Evolutionary conservation across 805 yeast species (phyloP), one percentile per base, ranked within the genome.

Genomic region (Ogataea pini): DNA sequence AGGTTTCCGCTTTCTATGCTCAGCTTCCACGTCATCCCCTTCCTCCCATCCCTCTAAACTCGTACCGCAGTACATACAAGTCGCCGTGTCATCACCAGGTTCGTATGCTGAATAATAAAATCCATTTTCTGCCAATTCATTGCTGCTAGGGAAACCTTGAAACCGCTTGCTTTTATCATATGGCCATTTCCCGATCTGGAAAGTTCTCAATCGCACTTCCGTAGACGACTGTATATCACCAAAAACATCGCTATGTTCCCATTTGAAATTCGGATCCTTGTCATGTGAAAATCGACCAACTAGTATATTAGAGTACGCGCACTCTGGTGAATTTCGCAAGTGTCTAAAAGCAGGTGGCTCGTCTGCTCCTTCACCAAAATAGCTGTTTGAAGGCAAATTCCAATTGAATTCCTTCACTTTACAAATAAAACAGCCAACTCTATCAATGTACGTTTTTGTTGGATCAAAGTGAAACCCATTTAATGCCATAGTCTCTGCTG

Each of bases 21-120:
- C 89, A 13, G 55, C 70, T 7, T 74, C 49, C 0, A 91, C 92
- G 49, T 77, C 80, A 64, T 88, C 94, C 2, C 69, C 73, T 1
- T 65, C 61, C 49, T 78, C 86, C 95, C 95, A 87, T 2, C 89
- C 90, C 45, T 85, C 86, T 13, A 79, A 66, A 0, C 84, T 76
- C 16, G 77, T 68, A 9, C 78, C 79, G 64, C 96, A 87, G 59
- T 79, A 80, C 54, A 78, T 71, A 61, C 96, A 87, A 2, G 78
- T 69, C 1, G 81, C 80, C 22, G 77, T 72, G 60, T 83, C 86
- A 44, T 76, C 81, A 13, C 64, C 63, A n/a, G 60, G 59, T 2
- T 71, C 66, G 22, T 62, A 52, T 1, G 89, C 86, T 9, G 72
- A 68, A 59, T 76, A 83, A 52, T 73, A 81, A 59, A 87, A 85